phyloP scores from a whole-genome alignment of 2,329 filamentous ascomycete species.

The Cladophialophora yegresii region DNA sequence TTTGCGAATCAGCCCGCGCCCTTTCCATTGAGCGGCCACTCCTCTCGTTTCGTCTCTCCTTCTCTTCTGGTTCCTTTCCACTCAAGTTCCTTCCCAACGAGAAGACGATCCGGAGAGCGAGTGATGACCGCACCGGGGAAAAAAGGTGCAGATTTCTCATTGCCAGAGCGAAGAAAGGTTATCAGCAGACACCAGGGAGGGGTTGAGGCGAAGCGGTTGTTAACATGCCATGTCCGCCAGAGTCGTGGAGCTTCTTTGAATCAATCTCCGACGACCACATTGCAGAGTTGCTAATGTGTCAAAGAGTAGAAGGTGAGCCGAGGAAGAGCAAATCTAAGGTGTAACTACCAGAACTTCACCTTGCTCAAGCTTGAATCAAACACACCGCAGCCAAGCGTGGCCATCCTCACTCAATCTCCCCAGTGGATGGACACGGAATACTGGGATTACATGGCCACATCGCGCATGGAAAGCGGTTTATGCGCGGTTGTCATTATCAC shows the following conservation, averaged over 20 bases:
- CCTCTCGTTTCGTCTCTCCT: background rate
- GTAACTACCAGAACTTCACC: background rate
- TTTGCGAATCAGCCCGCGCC: background rate
- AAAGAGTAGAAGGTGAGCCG: background rate
- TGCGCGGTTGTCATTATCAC: background rate
- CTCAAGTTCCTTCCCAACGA: background rate
- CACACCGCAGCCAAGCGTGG: background rate
- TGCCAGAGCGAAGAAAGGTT: too few relatives aligned
- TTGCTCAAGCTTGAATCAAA: background rate
- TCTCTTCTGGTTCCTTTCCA: background rate
- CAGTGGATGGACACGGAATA: background rate
- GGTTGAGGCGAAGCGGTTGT: too few relatives aligned
- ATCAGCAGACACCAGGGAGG: too few relatives aligned
- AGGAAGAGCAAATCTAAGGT: background rate
- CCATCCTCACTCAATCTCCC: background rate
- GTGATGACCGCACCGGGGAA: background rate
- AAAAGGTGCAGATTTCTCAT: too few relatives aligned
- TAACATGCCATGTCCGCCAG: too few relatives aligned
- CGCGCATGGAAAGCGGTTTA: background rate
- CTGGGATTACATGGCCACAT: background rate
- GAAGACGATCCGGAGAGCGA: background rate
- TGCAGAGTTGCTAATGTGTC: background rate
- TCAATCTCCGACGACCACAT: background rate
- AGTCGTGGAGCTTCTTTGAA: background rate
- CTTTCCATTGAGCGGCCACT: background rate